Percentiles rank a stretch among this genome's conserved stretches.
Conservation (phyloP, 805 yeast genomes). For the Wickerhamomyces strasburgensis region DNA sequence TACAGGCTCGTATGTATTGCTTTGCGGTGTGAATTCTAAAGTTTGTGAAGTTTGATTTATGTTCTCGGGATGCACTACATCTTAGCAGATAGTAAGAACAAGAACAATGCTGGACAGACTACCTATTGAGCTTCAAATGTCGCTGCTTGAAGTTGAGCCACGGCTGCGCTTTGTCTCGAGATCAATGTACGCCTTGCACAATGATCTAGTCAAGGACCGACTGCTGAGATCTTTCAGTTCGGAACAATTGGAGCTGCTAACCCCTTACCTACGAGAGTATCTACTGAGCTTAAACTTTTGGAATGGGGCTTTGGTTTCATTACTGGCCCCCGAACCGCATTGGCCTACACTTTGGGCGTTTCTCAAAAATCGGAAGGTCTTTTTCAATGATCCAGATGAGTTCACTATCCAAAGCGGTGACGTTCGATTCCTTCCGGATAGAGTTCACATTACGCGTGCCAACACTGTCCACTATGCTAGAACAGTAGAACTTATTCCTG, state of each 20-base stretch:
- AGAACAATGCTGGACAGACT: conserved; percentile 20
- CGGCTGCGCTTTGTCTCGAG: conserved; percentile 31
- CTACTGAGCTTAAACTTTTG: conserved; percentile 25
- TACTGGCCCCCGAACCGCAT: conserved; percentile 20
- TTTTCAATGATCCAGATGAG: conserved; percentile 39
- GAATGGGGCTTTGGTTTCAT: conserved; percentile 34
- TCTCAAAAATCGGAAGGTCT: conserved; percentile 46
- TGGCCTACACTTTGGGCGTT: conserved; percentile 52
- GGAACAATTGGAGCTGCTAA: neutral
- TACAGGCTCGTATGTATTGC: too few relatives aligned
- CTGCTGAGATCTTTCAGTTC: conserved; percentile 22
- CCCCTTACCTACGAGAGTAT: conserved; percentile 2
- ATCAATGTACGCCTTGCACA: conserved; percentile 46
- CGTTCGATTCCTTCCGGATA: neutral
- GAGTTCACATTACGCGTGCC: neutral
- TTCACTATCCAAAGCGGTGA: conserved; percentile 27
- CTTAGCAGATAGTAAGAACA: too few relatives aligned
- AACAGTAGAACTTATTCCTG: conserved; percentile 10
- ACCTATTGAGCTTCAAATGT: conserved; percentile 41
- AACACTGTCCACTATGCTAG: conserved; percentile 10
- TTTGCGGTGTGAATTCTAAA: too few relatives aligned
- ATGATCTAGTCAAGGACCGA: conserved; percentile 41
- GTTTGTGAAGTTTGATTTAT: too few relatives aligned
- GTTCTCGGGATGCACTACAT: too few relatives aligned
- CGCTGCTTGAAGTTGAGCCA: conserved; percentile 31